These are phyloP conservation scores for Boletus subcaerulescens DNA, from an alignment of 768 basidiomycete genomes.

Conservation along the genomic window DNA sequence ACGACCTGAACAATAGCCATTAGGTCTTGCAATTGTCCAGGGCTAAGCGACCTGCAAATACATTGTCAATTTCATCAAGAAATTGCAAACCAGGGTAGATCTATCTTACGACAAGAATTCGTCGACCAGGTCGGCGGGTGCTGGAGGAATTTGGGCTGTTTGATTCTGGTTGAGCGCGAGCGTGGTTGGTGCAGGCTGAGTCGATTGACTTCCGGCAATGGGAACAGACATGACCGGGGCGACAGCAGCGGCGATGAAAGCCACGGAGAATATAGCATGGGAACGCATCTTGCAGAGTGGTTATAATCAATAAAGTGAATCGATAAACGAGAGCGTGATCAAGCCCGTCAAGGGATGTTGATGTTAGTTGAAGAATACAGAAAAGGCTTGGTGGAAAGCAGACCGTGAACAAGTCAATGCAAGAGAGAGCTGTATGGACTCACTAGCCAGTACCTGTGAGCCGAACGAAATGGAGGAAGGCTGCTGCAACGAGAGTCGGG, in stretches of 20 bases:
- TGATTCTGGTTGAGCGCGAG: not conserved
- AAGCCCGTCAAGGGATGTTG: constrained; percentile 13
- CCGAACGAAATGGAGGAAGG: constrained; percentile 15
- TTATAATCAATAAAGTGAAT: not conserved
- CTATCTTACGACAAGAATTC: not conserved
- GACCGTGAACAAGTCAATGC: not conserved
- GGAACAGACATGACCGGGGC: constrained; percentile 8
- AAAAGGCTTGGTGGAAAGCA: constrained; percentile 12
- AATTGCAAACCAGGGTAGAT: not conserved
- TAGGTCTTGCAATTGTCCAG: not conserved
- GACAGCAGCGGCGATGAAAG: constrained; percentile 1
- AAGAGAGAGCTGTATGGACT: not conserved
- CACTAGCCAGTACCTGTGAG: constrained; percentile 22
- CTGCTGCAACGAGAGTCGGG: constrained; percentile 2
- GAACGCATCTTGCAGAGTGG: constrained; percentile 12
- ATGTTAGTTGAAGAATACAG: constrained; percentile 9
- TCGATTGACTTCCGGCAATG: not conserved
- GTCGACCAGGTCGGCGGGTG: not conserved
- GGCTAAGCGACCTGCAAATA: not conserved
- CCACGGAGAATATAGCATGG: constrained; percentile 1
- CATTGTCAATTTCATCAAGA: not conserved
- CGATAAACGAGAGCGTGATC: constrained; percentile 5
- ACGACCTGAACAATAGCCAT: not conserved
- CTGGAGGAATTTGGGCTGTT: not conserved
- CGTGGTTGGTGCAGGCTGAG: not conserved